phyloP scores from a whole-genome alignment of 805 yeast genomes.

The Pichia deserticola region DNA sequence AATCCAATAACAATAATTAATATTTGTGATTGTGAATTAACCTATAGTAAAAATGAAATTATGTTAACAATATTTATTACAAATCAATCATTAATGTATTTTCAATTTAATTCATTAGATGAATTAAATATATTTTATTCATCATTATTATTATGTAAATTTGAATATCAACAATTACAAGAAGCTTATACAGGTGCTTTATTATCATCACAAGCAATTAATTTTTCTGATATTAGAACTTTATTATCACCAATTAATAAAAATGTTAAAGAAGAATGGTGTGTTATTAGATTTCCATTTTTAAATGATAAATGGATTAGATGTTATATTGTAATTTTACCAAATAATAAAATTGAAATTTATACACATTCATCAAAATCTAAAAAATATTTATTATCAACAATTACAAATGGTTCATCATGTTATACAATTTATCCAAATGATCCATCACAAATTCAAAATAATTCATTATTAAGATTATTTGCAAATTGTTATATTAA shows the following conservation, averaged over 20 bases:
- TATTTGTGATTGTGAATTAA: conserved; percentile 37
- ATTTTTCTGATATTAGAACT: conserved; percentile 51
- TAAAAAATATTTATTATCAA: conserved; percentile 46
- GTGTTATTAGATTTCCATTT: conserved; percentile 52
- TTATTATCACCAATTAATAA: conserved; percentile 44
- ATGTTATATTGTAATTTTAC: conserved; percentile 41
- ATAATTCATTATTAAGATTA: conserved; percentile 47
- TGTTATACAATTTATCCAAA: conserved; percentile 56
- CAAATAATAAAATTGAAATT: conserved; percentile 44
- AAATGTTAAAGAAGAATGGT: conserved; percentile 50
- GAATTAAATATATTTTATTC: conserved; percentile 31
- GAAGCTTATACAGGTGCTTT: conserved; percentile 62
- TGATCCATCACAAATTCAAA: conserved; percentile 47
- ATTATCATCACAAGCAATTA: conserved; percentile 48
- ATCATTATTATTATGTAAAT: conserved; percentile 46
- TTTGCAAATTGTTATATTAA: conserved; percentile 48
- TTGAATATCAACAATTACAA: conserved; percentile 48
- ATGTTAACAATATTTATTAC: conserved; percentile 19
- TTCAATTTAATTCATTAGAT: conserved; percentile 20
- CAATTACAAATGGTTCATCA: conserved; percentile 37
- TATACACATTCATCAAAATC: conserved; percentile 41
- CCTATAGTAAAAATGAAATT: conserved; percentile 4
- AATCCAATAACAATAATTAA: conserved; percentile 44
- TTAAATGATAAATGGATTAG: conserved; percentile 52
- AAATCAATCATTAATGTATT: conserved; percentile 16